Evolutionary conservation across 768 basidiomycete species (phyloP).

Genomic region (Lactifluus subvellereus): DNA sequence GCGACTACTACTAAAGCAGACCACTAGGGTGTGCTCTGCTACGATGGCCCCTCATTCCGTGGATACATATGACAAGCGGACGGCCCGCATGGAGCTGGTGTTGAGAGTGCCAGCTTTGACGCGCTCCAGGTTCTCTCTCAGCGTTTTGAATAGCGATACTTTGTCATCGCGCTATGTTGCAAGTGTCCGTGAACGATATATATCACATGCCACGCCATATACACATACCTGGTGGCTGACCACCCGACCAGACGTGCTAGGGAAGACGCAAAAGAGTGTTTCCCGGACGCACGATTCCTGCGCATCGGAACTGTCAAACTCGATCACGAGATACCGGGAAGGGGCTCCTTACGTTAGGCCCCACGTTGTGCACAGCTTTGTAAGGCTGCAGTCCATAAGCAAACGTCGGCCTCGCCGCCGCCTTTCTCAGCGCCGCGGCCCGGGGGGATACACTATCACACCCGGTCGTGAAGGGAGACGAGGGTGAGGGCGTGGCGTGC

Average conservation of each 20-base stretch:
- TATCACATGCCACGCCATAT: neutral
- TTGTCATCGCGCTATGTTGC: slow-evolving; percentile 14
- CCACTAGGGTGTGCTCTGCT: too few species aligned
- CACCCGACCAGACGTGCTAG: slow-evolving; percentile 72
- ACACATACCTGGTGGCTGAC: slow-evolving; percentile 59
- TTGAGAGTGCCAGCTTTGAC: slow-evolving; percentile 11
- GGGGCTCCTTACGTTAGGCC: slow-evolving; percentile 1
- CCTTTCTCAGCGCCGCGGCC: neutral
- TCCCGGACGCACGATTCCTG: slow-evolving; percentile 33
- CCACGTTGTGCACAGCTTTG: slow-evolving; percentile 40
- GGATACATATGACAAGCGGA: neutral
- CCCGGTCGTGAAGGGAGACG: neutral
- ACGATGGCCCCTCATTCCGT: too few species aligned
- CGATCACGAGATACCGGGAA: neutral
- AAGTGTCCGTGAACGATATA: neutral
- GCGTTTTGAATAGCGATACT: slow-evolving; percentile 9
- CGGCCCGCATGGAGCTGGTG: slow-evolving; percentile 5
- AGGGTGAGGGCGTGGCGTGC: neutral
- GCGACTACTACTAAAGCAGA: too few species aligned
- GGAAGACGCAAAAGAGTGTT: slow-evolving; percentile 70
- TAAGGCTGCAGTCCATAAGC: slow-evolving; percentile 43
- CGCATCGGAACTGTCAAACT: neutral
- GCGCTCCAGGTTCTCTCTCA: neutral
- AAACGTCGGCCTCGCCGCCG: slow-evolving; percentile 21
- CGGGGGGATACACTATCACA: neutral